Evolutionary conservation across 768 basidiomycete species (phyloP), one percentile per base, ranked within the genome.

Genomic region (Leccinellum albellum): DNA sequence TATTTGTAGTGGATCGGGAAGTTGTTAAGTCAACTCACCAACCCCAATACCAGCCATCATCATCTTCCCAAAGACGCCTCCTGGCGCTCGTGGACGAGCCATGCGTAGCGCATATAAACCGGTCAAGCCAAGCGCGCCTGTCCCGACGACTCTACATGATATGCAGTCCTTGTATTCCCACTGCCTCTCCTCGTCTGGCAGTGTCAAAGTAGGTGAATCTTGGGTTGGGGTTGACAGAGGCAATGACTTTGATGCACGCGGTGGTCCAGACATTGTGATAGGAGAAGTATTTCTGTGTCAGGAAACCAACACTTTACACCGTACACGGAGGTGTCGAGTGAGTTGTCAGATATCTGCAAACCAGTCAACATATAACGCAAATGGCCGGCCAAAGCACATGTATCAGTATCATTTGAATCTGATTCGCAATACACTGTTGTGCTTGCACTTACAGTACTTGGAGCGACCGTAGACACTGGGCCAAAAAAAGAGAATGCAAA

Each of bases 71-170:
- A 78, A 66, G 4, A 77, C 69, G 3, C 81, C 82, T 6, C 88
- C 87, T 8, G 83, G 86, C 12, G 85, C 85, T 44, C 76, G 75
- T 24, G 79, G 76, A 47, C 88, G 28, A 28, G 83, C 80, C 75
- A 82, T 79, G 68, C 79, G 78, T 26, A 28, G 28, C 28, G 28
- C 28, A 91, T 91, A 89, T 24, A 84, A 59, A 7, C 89, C 88
- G 6, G 84, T 79, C 4, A 79, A 79, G 21, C 78, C 82, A 6
- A 90, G 78, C 2, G 85, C 83, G 31, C 75, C 83, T 0, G 87
- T 81, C 21, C 88, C 88, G 42, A 88, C 80, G 53, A 90, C 73
- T 42, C 82, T 81, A 68, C 89, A 91, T 1, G 86, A 78, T 17
- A 88, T 64, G 58, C 88, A 91, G 42, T 89, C 86, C 49, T 77